phyloP scores from a whole-genome alignment of 805 yeast genomes.

The Candida loeiensis region DNA sequence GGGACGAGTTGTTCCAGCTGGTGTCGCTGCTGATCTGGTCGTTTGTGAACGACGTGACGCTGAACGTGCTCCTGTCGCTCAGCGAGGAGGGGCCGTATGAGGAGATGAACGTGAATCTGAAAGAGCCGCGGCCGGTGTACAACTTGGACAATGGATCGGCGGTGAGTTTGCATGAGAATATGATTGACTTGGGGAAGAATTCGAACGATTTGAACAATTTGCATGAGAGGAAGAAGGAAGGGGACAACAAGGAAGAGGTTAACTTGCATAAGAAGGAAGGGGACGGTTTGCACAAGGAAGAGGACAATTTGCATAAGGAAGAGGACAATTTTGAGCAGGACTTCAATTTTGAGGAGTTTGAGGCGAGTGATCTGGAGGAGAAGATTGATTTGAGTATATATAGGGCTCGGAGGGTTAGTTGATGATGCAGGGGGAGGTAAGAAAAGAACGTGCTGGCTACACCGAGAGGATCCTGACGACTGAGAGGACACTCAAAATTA shows the following conservation, averaged over 20 bases:
- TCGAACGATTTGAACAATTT: background rate
- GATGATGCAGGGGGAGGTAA: background rate
- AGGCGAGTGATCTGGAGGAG: conserved; percentile 18
- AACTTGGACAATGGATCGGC: conserved; percentile 28
- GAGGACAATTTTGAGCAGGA: conserved; percentile 5
- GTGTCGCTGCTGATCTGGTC: conserved; percentile 43
- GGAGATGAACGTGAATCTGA: background rate
- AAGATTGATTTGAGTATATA: conserved; percentile 28
- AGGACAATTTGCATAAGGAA: background rate
- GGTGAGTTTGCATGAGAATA: conserved; percentile 14
- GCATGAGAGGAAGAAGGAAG: no score
- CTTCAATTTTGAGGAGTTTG: conserved; percentile 6
- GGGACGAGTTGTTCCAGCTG: conserved; percentile 38
- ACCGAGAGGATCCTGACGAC: no score
- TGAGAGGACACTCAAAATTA: no score
- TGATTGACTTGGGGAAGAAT: no score
- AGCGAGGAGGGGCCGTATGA: conserved; percentile 11
- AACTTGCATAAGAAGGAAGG: conserved; percentile 14
- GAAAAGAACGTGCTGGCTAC: conserved; percentile 1
- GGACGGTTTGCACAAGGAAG: no score
- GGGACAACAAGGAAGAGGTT: conserved; percentile 25
- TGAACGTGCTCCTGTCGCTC: conserved; percentile 30
- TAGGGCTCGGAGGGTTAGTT: conserved; percentile 12
- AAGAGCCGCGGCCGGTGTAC: conserved; percentile 14
- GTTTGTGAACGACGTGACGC: conserved; percentile 40